Evolutionary conservation across 78 protist species (phyloP).

Genomic region (Mastigamoeba balamuthi): DNA sequence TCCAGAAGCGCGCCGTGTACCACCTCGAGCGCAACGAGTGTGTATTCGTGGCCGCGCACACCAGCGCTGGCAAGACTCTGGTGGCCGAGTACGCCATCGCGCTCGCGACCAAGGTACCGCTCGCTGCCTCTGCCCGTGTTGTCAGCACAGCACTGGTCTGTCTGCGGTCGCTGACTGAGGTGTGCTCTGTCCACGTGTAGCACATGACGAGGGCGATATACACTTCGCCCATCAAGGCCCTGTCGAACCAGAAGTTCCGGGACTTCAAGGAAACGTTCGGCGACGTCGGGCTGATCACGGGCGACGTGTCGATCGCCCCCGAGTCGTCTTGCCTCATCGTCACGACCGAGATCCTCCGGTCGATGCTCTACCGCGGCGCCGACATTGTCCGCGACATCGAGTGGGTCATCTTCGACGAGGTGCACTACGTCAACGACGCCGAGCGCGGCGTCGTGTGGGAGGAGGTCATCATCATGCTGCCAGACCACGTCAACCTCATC

Average conservation of each 20-base stretch:
- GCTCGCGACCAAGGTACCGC: conserved; percentile 28
- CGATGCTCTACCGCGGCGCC: conserved; percentile 81
- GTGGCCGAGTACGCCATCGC: conserved; percentile 92
- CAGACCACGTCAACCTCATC: conserved; percentile 64
- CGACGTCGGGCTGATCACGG: conserved; percentile 87
- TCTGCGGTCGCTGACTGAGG: too few species aligned
- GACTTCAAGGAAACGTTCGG: conserved; percentile 65
- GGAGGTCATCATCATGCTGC: conserved; percentile 85
- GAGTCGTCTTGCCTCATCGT: conserved; percentile 85
- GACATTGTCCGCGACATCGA: conserved; percentile 79
- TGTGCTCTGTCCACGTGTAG: too few species aligned
- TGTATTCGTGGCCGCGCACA: conserved; percentile 94
- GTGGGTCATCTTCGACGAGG: conserved; percentile 93
- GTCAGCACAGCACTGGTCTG: neutral
- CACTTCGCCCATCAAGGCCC: conserved; percentile 95
- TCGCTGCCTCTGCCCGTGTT: conserved; percentile 1
- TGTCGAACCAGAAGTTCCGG: conserved; percentile 87
- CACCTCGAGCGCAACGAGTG: conserved; percentile 72
- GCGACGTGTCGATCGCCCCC: conserved; percentile 86
- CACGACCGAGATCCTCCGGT: conserved; percentile 91
- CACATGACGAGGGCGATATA: conserved; percentile 75
- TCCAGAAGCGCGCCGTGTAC: conserved; percentile 82
- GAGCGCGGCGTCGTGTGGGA: conserved; percentile 96
- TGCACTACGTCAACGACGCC: conserved; percentile 41
- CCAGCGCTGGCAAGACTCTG: conserved; percentile 87